Conservation (phyloP, 116 monocot genomes). For the Trichopus zeylanicus region DNA sequence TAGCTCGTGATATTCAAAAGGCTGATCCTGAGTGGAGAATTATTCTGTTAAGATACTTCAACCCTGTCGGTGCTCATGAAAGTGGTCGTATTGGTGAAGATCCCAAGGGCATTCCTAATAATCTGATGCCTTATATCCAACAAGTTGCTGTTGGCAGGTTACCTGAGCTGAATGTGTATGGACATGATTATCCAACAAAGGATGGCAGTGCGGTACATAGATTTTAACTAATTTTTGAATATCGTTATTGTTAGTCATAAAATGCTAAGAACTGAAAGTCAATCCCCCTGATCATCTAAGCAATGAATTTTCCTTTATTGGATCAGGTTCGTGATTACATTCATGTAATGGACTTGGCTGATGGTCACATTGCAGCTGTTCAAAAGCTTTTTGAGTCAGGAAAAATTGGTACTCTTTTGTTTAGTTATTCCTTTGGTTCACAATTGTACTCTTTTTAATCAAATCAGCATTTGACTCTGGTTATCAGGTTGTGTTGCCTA, state of each 20-base stretch:
- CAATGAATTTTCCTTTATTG: too few relatives aligned
- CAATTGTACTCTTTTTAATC: neutral
- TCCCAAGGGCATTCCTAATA: constrained; percentile 79
- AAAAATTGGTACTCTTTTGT: constrained; percentile 28
- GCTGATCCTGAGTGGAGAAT: constrained; percentile 71
- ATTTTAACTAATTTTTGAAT: neutral
- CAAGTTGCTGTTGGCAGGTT: constrained; percentile 71
- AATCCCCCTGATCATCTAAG: too few relatives aligned
- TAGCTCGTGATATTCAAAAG: constrained; percentile 63
- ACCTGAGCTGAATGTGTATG: constrained; percentile 69
- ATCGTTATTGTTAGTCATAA: too few relatives aligned
- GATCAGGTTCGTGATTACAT: constrained; percentile 71
- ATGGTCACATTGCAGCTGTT: constrained; percentile 70
- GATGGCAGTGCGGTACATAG: constrained; percentile 68
- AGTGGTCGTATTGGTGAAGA: constrained; percentile 86
- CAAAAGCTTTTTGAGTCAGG: constrained; percentile 45
- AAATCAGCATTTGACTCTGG: neutral
- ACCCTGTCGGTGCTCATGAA: constrained; percentile 75
- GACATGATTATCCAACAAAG: constrained; percentile 69
- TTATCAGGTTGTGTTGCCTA: constrained; percentile 67
- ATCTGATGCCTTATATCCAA: constrained; percentile 82
- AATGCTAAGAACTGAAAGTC: too few relatives aligned
- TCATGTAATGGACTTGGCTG: constrained; percentile 76
- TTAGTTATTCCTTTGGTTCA: too few relatives aligned
- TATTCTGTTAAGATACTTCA: constrained; percentile 73